Percentiles rank a stretch among this genome's conserved stretches.
Evolutionary conservation across 495 filamentous ascomycete species (phyloP).

Genomic region (Lophium mytilinum): DNA sequence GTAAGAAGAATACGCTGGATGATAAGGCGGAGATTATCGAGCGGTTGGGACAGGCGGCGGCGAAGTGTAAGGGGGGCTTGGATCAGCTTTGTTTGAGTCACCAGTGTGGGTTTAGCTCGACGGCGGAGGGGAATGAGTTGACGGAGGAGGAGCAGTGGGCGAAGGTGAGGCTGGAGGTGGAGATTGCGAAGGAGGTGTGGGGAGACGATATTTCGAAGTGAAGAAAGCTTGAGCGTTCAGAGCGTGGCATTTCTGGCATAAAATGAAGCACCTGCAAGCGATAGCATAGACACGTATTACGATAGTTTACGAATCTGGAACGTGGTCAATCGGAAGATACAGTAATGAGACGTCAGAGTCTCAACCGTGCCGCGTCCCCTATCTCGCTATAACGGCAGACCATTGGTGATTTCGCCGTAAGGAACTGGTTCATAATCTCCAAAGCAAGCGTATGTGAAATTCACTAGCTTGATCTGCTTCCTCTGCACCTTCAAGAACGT

Average conservation of each 20-base stretch:
- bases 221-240: background rate
- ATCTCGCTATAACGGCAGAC: slow-evolving; percentile 41
- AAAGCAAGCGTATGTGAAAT: slow-evolving; percentile 48
- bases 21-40: slow-evolving; percentile 29
- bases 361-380: slow-evolving; percentile 10
- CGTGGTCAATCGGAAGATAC: no score
- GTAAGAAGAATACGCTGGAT: slow-evolving; percentile 32
- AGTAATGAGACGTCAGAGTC: background rate
- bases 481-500: slow-evolving; percentile 43
- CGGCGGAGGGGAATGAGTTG: slow-evolving; percentile 33
- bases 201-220: slow-evolving; percentile 21
- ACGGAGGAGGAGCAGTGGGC: slow-evolving; percentile 35
- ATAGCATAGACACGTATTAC: no score
- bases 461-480: slow-evolving; percentile 37
- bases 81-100: slow-evolving; percentile 33
- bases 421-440: slow-evolving; percentile 37
- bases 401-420: slow-evolving; percentile 40
- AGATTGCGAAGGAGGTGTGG: slow-evolving; percentile 35
- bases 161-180: slow-evolving; percentile 33
- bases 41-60: slow-evolving; percentile 30
- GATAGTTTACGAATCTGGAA: no score
- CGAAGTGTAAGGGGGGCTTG: slow-evolving; percentile 32
- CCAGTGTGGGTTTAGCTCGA: slow-evolving; percentile 35
- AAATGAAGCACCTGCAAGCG: no score
- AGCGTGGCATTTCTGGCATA: no score